phyloP scores from a whole-genome alignment of 2,329 filamentous ascomycete species.

The Botryotinia narcissicola region DNA sequence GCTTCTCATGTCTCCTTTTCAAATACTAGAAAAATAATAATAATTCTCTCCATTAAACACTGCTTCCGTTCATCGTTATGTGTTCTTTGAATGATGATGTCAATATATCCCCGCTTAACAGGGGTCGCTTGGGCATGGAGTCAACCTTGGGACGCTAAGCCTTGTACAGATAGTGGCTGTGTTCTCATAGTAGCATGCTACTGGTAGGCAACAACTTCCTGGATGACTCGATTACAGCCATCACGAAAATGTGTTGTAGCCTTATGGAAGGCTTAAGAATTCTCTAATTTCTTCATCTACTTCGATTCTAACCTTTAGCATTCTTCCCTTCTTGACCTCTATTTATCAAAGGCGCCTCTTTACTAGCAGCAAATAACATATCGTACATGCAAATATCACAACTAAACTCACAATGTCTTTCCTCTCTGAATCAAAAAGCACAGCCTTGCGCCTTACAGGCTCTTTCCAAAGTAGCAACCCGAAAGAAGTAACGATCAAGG shows the following conservation, averaged over 20 bases:
- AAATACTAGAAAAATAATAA: not conserved
- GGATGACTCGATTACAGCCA: not conserved
- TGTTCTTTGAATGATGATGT: conserved; percentile 7
- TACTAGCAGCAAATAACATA: not conserved
- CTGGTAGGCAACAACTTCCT: not conserved
- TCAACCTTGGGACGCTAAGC: conserved; percentile 14
- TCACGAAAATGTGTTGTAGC: not conserved
- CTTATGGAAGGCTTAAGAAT: not conserved
- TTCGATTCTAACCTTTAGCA: not conserved
- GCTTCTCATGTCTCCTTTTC: not conserved
- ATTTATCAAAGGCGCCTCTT: not conserved
- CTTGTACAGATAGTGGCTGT: not conserved
- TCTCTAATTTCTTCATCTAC: not conserved
- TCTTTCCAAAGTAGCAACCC: not conserved
- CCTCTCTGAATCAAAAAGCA: not conserved
- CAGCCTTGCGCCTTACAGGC: not conserved
- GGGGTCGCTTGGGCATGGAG: conserved; percentile 4
- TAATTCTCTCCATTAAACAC: not conserved
- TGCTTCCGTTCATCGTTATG: not conserved
- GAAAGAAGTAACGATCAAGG: not conserved
- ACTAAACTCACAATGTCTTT: conserved; percentile 7
- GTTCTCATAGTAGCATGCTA: not conserved
- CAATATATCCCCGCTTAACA: not conserved
- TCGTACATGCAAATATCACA: not conserved
- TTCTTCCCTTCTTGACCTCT: not conserved